Evolutionary conservation across 371 early-diverging fungal species (phyloP).

Genomic region (Haplosporangium sp.): DNA sequence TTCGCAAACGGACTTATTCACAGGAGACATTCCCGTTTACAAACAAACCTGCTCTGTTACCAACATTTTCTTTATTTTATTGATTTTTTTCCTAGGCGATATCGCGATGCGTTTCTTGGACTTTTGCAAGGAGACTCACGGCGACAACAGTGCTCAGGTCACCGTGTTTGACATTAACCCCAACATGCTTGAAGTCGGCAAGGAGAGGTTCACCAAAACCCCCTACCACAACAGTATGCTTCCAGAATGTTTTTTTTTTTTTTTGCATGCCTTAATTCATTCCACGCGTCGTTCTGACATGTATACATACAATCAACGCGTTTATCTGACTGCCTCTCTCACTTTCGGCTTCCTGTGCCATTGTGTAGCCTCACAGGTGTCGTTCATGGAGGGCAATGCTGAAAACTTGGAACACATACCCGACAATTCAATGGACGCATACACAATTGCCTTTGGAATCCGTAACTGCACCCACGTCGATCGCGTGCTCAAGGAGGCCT

Average conservation of each 20-base stretch:
- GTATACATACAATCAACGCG: too few relatives aligned
- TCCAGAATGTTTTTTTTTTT: background rate
- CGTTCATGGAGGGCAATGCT: constrained; percentile 90
- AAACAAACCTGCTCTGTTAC: background rate
- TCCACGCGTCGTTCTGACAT: too few relatives aligned
- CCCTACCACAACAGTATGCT: constrained; percentile 70
- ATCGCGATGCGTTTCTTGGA: constrained; percentile 94
- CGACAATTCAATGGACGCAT: constrained; percentile 87
- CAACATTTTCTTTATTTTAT: too few relatives aligned
- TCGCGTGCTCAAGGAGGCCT: constrained; percentile 87
- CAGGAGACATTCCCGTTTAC: background rate
- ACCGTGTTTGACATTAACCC: constrained; percentile 96
- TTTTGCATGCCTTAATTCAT: background rate
- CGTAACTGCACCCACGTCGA: constrained; percentile 97
- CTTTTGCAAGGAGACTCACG: constrained; percentile 77
- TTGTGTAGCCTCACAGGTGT: constrained; percentile 64
- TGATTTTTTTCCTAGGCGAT: constrained; percentile 72
- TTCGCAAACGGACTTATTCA: background rate
- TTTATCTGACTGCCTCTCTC: background rate
- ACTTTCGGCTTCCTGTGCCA: background rate
- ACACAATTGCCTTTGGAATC: constrained; percentile 97
- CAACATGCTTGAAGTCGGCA: constrained; percentile 93
- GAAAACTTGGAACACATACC: constrained; percentile 83
- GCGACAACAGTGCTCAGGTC: constrained; percentile 76
- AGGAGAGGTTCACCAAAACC: constrained; percentile 74